phyloP scores from a whole-genome alignment of 228 moss, liverwort and hornwort species.

The Sphagnum fallax region DNA sequence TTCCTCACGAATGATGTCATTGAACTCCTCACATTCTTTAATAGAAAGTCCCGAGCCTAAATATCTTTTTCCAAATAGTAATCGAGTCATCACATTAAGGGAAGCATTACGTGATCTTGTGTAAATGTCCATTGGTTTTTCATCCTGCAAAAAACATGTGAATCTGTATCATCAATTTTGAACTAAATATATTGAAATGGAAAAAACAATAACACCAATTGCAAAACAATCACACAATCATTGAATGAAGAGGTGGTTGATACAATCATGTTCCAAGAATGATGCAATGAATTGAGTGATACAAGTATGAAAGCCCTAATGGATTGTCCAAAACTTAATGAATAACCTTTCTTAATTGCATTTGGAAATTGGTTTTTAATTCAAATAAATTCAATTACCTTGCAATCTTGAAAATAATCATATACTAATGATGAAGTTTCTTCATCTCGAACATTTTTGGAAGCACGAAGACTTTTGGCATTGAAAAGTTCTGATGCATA shows the following conservation, averaged over 20 bases:
- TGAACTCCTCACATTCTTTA: constrained; percentile 7
- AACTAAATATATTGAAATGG: no score
- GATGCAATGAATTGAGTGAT: no score
- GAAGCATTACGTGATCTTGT: not conserved
- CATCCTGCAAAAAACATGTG: not conserved
- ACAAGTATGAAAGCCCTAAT: no score
- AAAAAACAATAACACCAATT: no score
- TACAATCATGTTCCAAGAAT: no score
- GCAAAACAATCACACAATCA: no score
- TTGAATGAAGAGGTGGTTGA: no score
- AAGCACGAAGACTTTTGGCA: constrained; percentile 10
- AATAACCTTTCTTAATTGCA: no score
- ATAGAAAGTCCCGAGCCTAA: not conserved
- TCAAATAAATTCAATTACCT: not conserved
- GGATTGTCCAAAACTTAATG: no score
- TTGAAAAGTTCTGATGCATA: constrained; percentile 25
- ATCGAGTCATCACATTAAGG: constrained; percentile 8
- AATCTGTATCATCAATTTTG: no score
- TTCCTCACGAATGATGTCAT: not conserved
- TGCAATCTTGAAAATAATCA: not conserved
- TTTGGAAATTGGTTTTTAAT: no score
- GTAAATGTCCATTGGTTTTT: constrained; percentile 4
- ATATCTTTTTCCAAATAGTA: constrained; percentile 1
- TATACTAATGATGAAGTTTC: constrained; percentile 10
- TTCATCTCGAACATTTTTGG: constrained; percentile 3